Evolutionary conservation across 176 grass and related monocot species (phyloP), one percentile per base, ranked within the genome.

Genomic region (Echinochloa phyllopogon): DNA sequence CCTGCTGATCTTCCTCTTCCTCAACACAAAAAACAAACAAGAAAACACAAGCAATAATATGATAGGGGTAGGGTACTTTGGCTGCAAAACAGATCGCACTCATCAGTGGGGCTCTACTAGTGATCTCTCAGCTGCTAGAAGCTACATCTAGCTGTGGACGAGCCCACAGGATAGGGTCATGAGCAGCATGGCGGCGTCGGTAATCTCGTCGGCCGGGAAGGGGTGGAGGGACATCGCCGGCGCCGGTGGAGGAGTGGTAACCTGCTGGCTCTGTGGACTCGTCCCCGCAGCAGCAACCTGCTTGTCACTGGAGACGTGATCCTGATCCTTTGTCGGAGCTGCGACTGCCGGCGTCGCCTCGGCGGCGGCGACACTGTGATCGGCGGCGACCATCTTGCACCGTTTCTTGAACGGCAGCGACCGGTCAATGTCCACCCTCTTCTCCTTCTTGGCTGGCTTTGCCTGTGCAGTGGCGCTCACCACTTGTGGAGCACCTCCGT

Each of bases 341-440:
- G 80, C 25, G 8, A 40, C 24, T 3, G 59, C 39, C 2, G 18
- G 45, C 36, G 12, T 27, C 2, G 75, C 48, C 36, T 59, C 57
- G 40, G 44, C 33, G 21, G 23, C 45, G 14, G 77, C 23, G 1
- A n/a, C 50, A 61, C 78, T 17, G n/a, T 74, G 79, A 78, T 86
- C 88, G n/a, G 55, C 50, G 52, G 40, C 15, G 3, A 44, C 85
- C 69, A 87, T 75, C 89, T 96, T 99, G 93, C 91, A 96, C 69
- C 96, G 85, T 71, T 99, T 99, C 93, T 99, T 99, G 86, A 99
- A 95, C 4, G 96, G 96, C 58, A 99, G 79, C 23, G 93, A 91
- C 60, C 89, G 86, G 78, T 96, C 91, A 0, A 87, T 45, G 55
- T 73, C 84, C 8, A 81, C 53, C 62, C 49, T 95, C 86, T 91